Evolutionary conservation across 225 moss, liverwort and hornwort species (phyloP), one percentile per base, ranked within the genome.

Genomic region (Pseudisothecium myosuroides): DNA sequence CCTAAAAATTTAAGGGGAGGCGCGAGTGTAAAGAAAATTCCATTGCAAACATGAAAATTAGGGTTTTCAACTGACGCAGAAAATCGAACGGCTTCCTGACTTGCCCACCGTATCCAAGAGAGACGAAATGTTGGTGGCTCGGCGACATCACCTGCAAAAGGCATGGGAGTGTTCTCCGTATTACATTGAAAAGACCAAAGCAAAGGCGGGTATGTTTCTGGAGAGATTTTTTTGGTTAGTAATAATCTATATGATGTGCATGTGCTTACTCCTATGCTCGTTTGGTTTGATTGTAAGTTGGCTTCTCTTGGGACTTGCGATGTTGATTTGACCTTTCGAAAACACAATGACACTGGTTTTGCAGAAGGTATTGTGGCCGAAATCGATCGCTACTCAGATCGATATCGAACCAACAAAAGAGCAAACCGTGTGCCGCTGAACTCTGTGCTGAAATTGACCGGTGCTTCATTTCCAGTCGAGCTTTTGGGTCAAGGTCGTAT

Each of bases 111-210:
- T 96, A 75, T 92, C 95, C 56, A 88, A 86, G 55, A 94, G 91
- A 89, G 96, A 97, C 85, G 94, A 96, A 81, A 90, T 90, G 94
- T 68, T 97, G 88, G 93, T 98, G 83, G 92, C 90, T 61, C 93
- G 94, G 76, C 93, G 95, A 73, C 93, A 96, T 89, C 95, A 92
- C 50, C 94, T 99, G 76, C 95, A 97, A 82, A 92, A 94, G 73
- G 97, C 95, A 55, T 97, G 96, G 96, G 97, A 97, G 89, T 96
- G 96, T 89, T 99, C 97, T 47, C 98, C 98, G 6, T 98, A 97
- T 88, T 98, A 93, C 77, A 93, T 98, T 50, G 97, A 98, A 87
- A 96, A 94, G 69, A 74, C 90, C 23, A 96, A 91, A 90, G 91
- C 88, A 22, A 97, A 96, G 87, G 80, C 93, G 80, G 94, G 98